A percentile compares a stretch with the other conserved stretches of the same genome.
Evolutionary conservation across 495 filamentous ascomycete species (phyloP).

Genomic region (Lasiosphaeria hispida): DNA sequence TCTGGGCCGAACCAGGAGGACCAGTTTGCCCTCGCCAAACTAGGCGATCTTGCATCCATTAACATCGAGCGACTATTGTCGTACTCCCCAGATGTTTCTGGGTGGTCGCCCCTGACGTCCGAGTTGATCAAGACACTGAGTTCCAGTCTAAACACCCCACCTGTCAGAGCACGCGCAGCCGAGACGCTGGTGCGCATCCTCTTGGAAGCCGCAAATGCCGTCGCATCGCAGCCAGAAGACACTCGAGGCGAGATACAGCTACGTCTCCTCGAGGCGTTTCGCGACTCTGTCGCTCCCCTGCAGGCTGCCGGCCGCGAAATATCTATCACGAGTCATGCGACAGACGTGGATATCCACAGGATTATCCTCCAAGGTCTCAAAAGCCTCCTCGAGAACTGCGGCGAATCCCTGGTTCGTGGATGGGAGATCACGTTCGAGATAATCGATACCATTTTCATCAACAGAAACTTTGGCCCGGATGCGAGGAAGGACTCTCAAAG

Average conservation of each 20-base stretch:
- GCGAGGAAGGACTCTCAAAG: conserved; percentile 23
- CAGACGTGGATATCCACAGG: conserved; percentile 78
- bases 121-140: conserved; percentile 67
- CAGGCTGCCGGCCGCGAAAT: conserved; percentile 42
- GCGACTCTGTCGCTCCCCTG: conserved; percentile 49
- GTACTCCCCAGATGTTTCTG: conserved; percentile 59
- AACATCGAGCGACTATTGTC: conserved; percentile 75
- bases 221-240: conserved; percentile 48
- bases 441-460: conserved; percentile 76
- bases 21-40: conserved; percentile 78
- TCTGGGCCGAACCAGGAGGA: conserved; percentile 60
- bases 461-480: conserved; percentile 28
- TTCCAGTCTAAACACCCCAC: conserved; percentile 50
- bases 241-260: conserved; percentile 58
- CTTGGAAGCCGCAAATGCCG: conserved; percentile 58
- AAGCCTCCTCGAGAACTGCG: conserved; percentile 81
- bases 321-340: conserved; percentile 52
- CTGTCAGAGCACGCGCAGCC: conserved; percentile 68
- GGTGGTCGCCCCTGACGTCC: conserved; percentile 71
- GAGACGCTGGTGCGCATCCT: conserved; percentile 72
- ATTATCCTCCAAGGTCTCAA: conserved; percentile 78
- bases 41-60: conserved; percentile 70
- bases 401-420: conserved; percentile 73
- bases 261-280: conserved; percentile 69
- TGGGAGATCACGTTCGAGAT: conserved; percentile 86